Percentiles rank a stretch among this genome's conserved stretches.
Evolutionary conservation across 2,329 filamentous ascomycete genomes (phyloP).

Genomic region (Cladobotryum mycophilum): DNA sequence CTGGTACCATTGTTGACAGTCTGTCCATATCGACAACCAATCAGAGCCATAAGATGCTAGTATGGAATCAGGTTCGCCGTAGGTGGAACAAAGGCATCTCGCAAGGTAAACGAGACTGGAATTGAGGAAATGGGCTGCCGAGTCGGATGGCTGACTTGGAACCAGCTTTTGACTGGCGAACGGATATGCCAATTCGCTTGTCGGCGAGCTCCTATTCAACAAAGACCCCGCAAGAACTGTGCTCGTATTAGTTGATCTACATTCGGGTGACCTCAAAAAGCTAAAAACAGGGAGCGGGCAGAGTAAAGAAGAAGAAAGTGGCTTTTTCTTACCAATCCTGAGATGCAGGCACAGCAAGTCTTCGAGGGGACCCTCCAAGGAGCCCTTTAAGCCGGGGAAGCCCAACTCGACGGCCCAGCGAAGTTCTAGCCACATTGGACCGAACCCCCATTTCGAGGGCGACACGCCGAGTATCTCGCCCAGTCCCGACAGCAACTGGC

Average conservation of each 20-base stretch:
- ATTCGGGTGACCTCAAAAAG: no score
- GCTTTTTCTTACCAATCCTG: constrained; percentile 12
- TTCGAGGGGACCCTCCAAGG: constrained; percentile 11
- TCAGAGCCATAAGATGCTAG: neutral
- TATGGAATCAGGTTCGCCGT: neutral
- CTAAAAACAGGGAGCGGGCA: neutral
- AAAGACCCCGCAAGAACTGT: constrained; percentile 15
- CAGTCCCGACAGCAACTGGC: no score
- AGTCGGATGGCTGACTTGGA: neutral
- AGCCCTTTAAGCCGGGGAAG: no score
- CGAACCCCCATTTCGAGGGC: no score
- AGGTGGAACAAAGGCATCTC: constrained; percentile 8
- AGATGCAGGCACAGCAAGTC: constrained; percentile 12
- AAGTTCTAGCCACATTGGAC: no score
- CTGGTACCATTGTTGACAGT: constrained; percentile 16
- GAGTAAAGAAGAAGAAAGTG: no score
- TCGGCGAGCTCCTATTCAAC: constrained; percentile 5
- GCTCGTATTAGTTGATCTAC: no score
- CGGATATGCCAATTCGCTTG: constrained; percentile 6
- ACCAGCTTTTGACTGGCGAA: neutral
- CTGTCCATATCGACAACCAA: constrained; percentile 15
- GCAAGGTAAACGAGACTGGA: constrained; percentile 11
- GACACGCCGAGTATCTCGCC: no score
- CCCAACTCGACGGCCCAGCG: no score
- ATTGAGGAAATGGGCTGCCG: constrained; percentile 6